phyloP scores from a whole-genome alignment of 2,329 filamentous ascomycete genomes.

The Emmonsiellopsis sp. region DNA sequence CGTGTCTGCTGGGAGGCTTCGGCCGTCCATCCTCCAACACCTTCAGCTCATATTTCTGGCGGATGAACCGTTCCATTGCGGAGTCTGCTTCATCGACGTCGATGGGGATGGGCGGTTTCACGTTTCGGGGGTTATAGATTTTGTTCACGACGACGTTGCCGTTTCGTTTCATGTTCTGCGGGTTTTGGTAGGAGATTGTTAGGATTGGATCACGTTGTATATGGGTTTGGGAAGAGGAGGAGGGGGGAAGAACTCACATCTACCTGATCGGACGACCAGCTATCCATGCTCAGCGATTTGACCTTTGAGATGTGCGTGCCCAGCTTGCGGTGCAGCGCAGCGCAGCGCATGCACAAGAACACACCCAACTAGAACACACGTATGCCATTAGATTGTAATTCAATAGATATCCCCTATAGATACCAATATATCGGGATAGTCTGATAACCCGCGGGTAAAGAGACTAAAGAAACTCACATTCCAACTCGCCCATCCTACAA shows the following conservation, averaged over 20 bases:
- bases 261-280: slow-evolving; percentile 90
- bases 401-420: slow-evolving; percentile 10
- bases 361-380: slow-evolving; percentile 63
- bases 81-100: slow-evolving; percentile 89
- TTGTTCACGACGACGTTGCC: slow-evolving; percentile 82
- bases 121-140: slow-evolving; percentile 77
- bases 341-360: slow-evolving; percentile 97
- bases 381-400: slow-evolving; percentile 3
- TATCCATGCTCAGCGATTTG: slow-evolving; percentile 98
- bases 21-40: slow-evolving; percentile 40
- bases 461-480: slow-evolving; percentile 53
- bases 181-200: background rate
- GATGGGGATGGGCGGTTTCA: slow-evolving; percentile 73
- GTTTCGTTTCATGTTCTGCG: slow-evolving; percentile 83
- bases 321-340: slow-evolving; percentile 86
- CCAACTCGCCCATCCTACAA: slow-evolving; percentile 86
- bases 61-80: slow-evolving; percentile 89
- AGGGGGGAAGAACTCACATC: slow-evolving; percentile 53
- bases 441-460: too few species aligned
- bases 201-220: slow-evolving; percentile 10
- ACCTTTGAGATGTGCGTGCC: slow-evolving; percentile 98
- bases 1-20: slow-evolving; percentile 40
- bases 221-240: background rate
- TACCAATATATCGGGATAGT: background rate
- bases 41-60: slow-evolving; percentile 79